Evolutionary conservation across 768 basidiomycete genomes (phyloP), one percentile per base, ranked within the genome.

Genomic region (Suillus plorans): DNA sequence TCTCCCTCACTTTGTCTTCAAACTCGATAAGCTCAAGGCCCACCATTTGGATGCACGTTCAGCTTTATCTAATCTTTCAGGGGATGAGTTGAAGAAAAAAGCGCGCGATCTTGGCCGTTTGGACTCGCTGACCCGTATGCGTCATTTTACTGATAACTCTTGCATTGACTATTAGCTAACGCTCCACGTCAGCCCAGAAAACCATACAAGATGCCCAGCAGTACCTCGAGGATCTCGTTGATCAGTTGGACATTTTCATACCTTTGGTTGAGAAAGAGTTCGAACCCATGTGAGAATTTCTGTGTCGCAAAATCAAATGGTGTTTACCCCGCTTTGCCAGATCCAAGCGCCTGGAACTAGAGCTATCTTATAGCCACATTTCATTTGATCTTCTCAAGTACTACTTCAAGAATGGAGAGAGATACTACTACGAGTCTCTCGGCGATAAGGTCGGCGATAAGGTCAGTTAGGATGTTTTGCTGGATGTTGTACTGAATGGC

Each of bases 331-430:
- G 53, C 50, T 22, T 22, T 63, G 42, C 4, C 47, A 71, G 70
- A 39, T 65, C 68, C 16, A 59, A 71, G n/a, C 53, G 64, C n/a
- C 60, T 71, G 18, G 64, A 60, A 39, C n/a, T 71, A 25, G 45
- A 66, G 13, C 44, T 61, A 31, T 60, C 63, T 10, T 68, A 70
- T 25, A 65, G 64, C 18, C 70, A 71, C 20, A 63, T 71, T 25
- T 63, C 71, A 12, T 71, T 62, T 45, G 67, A 71, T 41, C 66
- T 68, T 22, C 66, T 68, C 22, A 41, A 39, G 5, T 68, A 68
- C 39, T 67, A 68, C 49, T 68, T 68, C 67, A 47, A 68, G 61
- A 62, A 55, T 42, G 58, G 55, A 12, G 37, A 7, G 52, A 67
- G 14, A 41, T 68, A 63, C 47, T 63, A 67, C 31, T 39, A 56